phyloP scores from a whole-genome alignment of 2,329 filamentous ascomycete genomes.

The Zymoseptoria brevis region DNA sequence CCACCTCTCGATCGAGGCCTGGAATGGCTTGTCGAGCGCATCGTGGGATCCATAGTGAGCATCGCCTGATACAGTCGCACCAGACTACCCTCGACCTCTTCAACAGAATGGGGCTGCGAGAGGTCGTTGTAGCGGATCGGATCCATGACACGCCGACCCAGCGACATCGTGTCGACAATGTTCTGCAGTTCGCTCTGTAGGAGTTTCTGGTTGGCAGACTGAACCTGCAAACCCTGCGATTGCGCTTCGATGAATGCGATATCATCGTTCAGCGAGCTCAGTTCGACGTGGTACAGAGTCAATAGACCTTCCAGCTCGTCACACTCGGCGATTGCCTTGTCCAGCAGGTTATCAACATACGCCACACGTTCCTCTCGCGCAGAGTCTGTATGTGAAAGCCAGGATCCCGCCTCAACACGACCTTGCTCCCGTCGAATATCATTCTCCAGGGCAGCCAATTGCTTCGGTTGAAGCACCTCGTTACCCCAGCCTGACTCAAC shows the following conservation, averaged over 20 bases:
- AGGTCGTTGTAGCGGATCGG: conserved; percentile 66
- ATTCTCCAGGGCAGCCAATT: conserved; percentile 69
- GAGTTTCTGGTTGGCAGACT: conserved; percentile 92
- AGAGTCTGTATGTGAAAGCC: conserved; percentile 73
- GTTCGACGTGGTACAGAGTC: conserved; percentile 88
- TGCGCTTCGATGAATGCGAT: conserved; percentile 97
- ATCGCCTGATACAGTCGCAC: conserved; percentile 85
- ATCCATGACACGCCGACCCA: conserved; percentile 66
- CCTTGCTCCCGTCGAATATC: conserved; percentile 83
- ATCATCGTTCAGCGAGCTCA: conserved; percentile 88
- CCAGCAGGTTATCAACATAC: conserved; percentile 76
- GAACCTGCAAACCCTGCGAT: conserved; percentile 91
- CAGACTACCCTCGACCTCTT: conserved; percentile 68
- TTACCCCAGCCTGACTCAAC: conserved; percentile 86
- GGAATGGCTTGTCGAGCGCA: conserved; percentile 47
- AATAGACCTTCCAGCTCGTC: conserved; percentile 92
- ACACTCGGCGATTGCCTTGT: conserved; percentile 86
- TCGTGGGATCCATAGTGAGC: conserved; percentile 80
- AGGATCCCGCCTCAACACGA: conserved; percentile 84
- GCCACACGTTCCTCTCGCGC: conserved; percentile 78
- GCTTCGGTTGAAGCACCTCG: conserved; percentile 63
- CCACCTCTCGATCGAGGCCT: conserved; percentile 43
- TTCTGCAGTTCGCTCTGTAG: conserved; percentile 83
- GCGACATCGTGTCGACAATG: conserved; percentile 83
- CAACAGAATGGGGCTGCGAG: conserved; percentile 61